Evolutionary conservation across 352 stramenopile species (phyloP).

Genomic region (Globisporangium nodosum): DNA sequence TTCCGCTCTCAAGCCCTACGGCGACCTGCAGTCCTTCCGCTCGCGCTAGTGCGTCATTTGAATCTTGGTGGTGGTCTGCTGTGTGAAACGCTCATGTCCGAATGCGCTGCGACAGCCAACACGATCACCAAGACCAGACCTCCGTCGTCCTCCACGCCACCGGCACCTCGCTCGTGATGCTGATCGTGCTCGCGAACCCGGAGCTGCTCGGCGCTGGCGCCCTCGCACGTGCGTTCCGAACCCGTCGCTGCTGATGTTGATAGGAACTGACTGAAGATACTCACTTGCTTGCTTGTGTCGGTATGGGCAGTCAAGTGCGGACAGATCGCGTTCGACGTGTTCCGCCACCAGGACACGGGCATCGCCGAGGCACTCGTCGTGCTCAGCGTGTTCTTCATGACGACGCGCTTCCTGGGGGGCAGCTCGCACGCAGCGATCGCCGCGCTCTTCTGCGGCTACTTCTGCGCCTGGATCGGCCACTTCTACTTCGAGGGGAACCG

Average conservation of each 20-base stretch:
- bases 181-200: constrained; percentile 29
- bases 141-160: constrained; percentile 35
- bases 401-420: constrained; percentile 29
- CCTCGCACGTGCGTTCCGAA: constrained; percentile 12
- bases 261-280: not conserved
- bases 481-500: constrained; percentile 61
- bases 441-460: constrained; percentile 34
- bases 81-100: not conserved
- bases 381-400: constrained; percentile 24
- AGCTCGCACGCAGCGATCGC: constrained; percentile 13
- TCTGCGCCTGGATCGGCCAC: constrained; percentile 61
- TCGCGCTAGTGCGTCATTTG: constrained; percentile 29
- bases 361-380: constrained; percentile 22
- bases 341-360: constrained; percentile 34
- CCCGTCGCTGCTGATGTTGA: not conserved
- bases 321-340: constrained; percentile 28
- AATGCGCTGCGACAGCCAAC: constrained; percentile 3
- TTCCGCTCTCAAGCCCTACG: constrained; percentile 33
- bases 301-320: constrained; percentile 25
- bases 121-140: constrained; percentile 41
- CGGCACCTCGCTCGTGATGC: constrained; percentile 33
- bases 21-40: constrained; percentile 35
- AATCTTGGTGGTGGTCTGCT: not conserved
- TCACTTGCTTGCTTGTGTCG: not conserved
- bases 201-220: constrained; percentile 28